Evolutionary conservation across 164 flowering plant species (phyloP), one percentile per base, ranked within the genome.

Genomic region (Platanus orientalis): DNA sequence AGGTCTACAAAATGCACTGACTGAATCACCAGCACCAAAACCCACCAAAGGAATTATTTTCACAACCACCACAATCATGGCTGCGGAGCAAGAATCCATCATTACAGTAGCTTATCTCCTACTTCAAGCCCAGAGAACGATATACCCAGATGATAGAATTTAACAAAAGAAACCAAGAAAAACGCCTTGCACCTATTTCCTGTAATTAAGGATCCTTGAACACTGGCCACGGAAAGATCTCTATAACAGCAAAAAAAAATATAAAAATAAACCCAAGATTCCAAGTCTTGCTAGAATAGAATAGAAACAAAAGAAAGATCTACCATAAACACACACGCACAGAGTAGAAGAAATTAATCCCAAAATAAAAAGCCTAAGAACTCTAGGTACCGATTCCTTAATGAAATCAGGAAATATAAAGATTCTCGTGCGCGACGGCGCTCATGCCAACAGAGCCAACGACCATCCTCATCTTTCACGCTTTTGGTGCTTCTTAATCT

Each of bases 41-140:
- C n/a, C n/a, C n/a, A n/a, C n/a, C n/a, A n/a, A n/a, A n/a, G n/a
- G n/a, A n/a, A n/a, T n/a, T n/a, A n/a, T n/a, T n/a, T n/a, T n/a
- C n/a, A n/a, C n/a, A n/a, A n/a, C n/a, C n/a, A n/a, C n/a, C n/a
- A n/a, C n/a, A n/a, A n/a, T 79, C 65, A 83, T 51, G 10, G 73
- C 52, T 58, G 75, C 75, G 55, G 64, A 69, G 60, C 74, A 81
- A 57, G 81, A 69, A 62, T 80, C 88, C 93, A 87, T 87, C 42
- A 49, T 40, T 42, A 36, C 30, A 57, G 57, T 40, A 32, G 48
- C 49, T 40, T 11, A 10, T 14, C 63, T 52, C 32, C 39, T 56
- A 34, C 19, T 4, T 51, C 20, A 34, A 45, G 12, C 14, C n/a
- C 29, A 13, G 23, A 2, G 25, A n/a, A 7, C 24, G 9, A 40